Conservation (phyloP, 1,284 basidiomycete genomes). For the Takashimella koratensis region DNA sequence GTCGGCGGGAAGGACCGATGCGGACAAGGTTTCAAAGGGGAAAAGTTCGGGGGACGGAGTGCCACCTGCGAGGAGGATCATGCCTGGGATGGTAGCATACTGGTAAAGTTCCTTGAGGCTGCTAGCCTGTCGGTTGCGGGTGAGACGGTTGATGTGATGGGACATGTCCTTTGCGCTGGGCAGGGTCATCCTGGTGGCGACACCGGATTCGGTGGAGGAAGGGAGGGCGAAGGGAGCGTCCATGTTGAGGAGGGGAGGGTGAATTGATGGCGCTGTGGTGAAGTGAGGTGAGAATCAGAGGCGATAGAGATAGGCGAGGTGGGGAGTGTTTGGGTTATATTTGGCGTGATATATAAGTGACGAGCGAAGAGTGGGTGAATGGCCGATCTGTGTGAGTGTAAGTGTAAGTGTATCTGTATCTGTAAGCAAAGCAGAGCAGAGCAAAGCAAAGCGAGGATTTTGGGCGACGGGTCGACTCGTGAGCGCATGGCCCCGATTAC, state of each 20-base stretch:
- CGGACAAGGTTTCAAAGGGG: conserved; percentile 49
- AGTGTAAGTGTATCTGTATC: too few species aligned
- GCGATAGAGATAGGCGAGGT: too few species aligned
- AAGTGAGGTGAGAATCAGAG: too few species aligned
- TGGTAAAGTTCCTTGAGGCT: conserved; percentile 59
- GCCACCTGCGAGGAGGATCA: conserved; percentile 26
- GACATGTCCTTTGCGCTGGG: conserved; percentile 56
- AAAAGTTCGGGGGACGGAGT: conserved; percentile 50
- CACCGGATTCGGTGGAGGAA: conserved; percentile 3
- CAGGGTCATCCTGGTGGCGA: conserved; percentile 12
- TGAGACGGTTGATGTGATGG: conserved; percentile 59
- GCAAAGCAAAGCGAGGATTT: too few species aligned
- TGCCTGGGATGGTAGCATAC: conserved; percentile 36
- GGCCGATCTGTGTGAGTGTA: too few species aligned
- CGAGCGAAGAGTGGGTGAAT: too few species aligned
- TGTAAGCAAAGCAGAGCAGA: too few species aligned
- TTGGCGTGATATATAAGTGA: too few species aligned
- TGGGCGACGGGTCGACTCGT: too few species aligned
- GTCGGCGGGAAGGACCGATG: conserved; percentile 34
- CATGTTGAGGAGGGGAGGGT: conserved; percentile 27
- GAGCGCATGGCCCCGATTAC: too few species aligned
- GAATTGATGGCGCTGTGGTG: too few species aligned
- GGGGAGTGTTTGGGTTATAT: too few species aligned
- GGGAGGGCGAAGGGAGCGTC: conserved; percentile 32
- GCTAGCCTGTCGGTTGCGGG: conserved; percentile 56